Percentiles rank a stretch among this genome's conserved stretches.
These are phyloP conservation scores for Copromyces sp. DNA, from an alignment of 495 filamentous ascomycete species.

Conservation along the genomic window DNA sequence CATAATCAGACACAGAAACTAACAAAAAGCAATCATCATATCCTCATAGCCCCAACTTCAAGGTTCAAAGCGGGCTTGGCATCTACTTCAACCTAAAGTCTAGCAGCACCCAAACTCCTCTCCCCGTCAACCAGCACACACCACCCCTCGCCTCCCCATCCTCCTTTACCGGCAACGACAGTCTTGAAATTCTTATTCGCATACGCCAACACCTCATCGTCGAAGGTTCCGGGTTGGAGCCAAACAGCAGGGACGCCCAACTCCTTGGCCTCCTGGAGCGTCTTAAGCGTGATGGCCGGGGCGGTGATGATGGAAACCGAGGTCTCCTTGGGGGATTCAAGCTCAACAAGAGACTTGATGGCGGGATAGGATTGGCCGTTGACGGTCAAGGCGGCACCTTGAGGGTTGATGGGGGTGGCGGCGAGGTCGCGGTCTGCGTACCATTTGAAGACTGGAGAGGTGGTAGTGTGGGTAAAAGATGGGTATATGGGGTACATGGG, in stretches of 20 bases:
- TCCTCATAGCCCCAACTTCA: neutral
- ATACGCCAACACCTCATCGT: conserved; percentile 59
- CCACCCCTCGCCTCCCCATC: conserved; percentile 65
- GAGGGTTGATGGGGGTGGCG: conserved; percentile 76
- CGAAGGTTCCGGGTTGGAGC: conserved; percentile 85
- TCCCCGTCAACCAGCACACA: conserved; percentile 91
- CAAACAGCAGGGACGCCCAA: conserved; percentile 75
- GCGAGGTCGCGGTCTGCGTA: conserved; percentile 68
- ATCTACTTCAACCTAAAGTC: conserved; percentile 25
- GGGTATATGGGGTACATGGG: neutral
- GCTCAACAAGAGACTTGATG: conserved; percentile 49
- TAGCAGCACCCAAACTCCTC: conserved; percentile 51
- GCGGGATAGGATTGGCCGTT: conserved; percentile 47
- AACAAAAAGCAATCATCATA: neutral
- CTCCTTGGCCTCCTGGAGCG: conserved; percentile 70
- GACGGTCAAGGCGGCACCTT: conserved; percentile 45
- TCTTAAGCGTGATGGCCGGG: conserved; percentile 54
- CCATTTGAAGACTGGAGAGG: conserved; percentile 72
- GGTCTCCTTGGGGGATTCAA: conserved; percentile 57
- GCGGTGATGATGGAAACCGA: conserved; percentile 84
- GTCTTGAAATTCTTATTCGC: conserved; percentile 55
- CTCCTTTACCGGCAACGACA: conserved; percentile 59
- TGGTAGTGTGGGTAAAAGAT: conserved; percentile 11
- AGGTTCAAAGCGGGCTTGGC: neutral
- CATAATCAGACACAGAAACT: neutral